Evolutionary conservation across 768 basidiomycete genomes (phyloP).

Genomic region (Epithele typhae): DNA sequence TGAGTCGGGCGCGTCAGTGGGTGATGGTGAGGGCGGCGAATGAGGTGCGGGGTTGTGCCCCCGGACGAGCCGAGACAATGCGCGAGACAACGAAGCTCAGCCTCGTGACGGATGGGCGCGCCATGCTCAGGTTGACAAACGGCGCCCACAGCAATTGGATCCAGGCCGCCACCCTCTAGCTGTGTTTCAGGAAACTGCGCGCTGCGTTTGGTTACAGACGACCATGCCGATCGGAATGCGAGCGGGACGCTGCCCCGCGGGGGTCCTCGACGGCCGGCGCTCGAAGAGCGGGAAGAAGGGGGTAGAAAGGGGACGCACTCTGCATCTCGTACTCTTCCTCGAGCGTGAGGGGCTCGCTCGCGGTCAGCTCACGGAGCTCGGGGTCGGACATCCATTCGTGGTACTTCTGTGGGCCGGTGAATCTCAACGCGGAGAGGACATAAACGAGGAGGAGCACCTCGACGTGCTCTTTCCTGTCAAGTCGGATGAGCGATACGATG

Average conservation of each 20-base stretch:
- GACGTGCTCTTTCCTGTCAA: slow-evolving; percentile 39
- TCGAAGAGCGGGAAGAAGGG: background rate
- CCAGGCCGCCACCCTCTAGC: too few species aligned
- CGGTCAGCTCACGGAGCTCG: slow-evolving; percentile 70
- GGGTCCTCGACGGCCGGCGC: background rate
- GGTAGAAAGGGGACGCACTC: slow-evolving; percentile 38
- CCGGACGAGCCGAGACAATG: too few species aligned
- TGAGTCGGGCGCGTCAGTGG: too few species aligned
- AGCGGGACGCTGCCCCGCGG: background rate
- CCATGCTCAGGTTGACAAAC: too few species aligned
- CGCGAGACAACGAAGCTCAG: too few species aligned
- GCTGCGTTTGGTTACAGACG: too few species aligned
- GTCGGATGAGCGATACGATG: background rate
- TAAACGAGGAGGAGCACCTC: slow-evolving; percentile 12
- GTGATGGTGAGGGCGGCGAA: too few species aligned
- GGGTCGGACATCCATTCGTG: slow-evolving; percentile 85
- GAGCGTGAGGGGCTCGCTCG: slow-evolving; percentile 76
- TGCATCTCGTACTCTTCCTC: slow-evolving; percentile 91
- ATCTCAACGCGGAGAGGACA: too few species aligned
- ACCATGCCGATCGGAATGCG: too few species aligned
- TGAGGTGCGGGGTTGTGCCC: background rate
- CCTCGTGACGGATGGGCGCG: too few species aligned
- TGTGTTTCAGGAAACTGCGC: too few species aligned
- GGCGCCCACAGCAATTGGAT: too few species aligned
- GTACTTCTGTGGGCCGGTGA: slow-evolving; percentile 62